Evolutionary conservation across 371 early-diverging fungal species (phyloP).

Genomic region (Nematocida homosporus): DNA sequence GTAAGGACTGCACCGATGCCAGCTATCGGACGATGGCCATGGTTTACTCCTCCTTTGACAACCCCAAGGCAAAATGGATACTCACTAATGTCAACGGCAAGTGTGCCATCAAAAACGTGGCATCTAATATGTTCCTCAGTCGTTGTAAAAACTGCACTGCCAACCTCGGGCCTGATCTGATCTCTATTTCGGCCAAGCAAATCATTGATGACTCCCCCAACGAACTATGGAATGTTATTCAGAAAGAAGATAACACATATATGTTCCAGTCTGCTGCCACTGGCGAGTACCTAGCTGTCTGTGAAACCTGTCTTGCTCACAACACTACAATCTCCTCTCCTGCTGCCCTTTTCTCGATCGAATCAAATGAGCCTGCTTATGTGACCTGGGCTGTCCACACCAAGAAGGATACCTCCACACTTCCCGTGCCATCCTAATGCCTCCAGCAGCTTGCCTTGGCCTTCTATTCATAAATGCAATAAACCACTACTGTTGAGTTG

Average conservation of each 20-base stretch:
- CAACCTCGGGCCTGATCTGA: neutral
- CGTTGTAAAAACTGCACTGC: slow-evolving; percentile 29
- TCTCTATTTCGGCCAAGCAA: neutral
- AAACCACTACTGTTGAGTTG: too few species aligned
- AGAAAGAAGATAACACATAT: slow-evolving; percentile 9
- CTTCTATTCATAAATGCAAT: too few species aligned
- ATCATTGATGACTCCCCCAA: slow-evolving; percentile 30
- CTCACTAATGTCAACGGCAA: neutral
- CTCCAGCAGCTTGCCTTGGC: too few species aligned
- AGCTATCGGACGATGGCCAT: slow-evolving; percentile 29
- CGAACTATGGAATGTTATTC: slow-evolving; percentile 37
- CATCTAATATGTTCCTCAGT: slow-evolving; percentile 26
- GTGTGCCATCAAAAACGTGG: slow-evolving; percentile 41
- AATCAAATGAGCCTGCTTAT: neutral
- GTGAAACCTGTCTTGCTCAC: slow-evolving; percentile 10
- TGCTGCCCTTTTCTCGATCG: slow-evolving; percentile 9
- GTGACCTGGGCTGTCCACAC: too few species aligned
- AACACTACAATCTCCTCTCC: neutral
- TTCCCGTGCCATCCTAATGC: too few species aligned
- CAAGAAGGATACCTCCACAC: too few species aligned
- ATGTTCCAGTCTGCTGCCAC: slow-evolving; percentile 19
- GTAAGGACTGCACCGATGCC: slow-evolving; percentile 14
- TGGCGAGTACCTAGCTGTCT: slow-evolving; percentile 23
- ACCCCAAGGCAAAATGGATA: slow-evolving; percentile 30
- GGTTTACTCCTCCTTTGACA: slow-evolving; percentile 43